Evolutionary conservation across 768 basidiomycete genomes (phyloP), one percentile per base, ranked within the genome.

Genomic region (Leccinum subtestaceum): DNA sequence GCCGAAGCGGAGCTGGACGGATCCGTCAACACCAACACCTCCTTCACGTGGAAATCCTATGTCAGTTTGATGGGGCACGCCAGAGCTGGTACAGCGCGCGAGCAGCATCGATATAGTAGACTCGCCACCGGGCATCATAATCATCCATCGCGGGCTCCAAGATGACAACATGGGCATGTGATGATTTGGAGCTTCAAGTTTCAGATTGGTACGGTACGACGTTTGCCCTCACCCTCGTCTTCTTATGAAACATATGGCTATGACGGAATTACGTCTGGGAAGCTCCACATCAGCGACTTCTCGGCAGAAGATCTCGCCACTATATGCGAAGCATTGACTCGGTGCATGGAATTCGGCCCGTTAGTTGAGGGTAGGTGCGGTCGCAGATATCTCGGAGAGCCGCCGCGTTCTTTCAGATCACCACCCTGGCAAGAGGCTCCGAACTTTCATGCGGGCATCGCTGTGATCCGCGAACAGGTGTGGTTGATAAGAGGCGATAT

Each of bases 1-100:
- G 32, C 32, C 32, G 67, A 65, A 59, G 13, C 47, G 67, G 67
- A 56, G 29, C 50, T 54, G 51, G 23, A 52, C 67, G 49, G 59
- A 57, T 36, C 51, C 50, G 34, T 50, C n/a, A 36, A 36, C 23
- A 25, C 43, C 19, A 23, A 21, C 32, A 40, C 46, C 11, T 32
- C 43, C 59, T 56, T 25, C 57, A 27, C 40, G 52, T 45, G 36
- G 53, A 17, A 17, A 38, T 43, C 43, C 43, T 32, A 27, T 19
- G 56, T 17, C 10, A 19, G 34, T n/a, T 19, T 32, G 50, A 48
- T 51, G 29, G n/a, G 38, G 32, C 11, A 25, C 23, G 51, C n/a
- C 25, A 32, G 36, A 45, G 5, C 12, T 38, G 5, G 40, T 12
- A 50, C 23, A 51, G n/a, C 9, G 52, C 40, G 6, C 19, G 21